A percentile compares a stretch with the other conserved stretches of the same genome.
phyloP scores from a whole-genome alignment of 2,329 filamentous ascomycete genomes.

The Penicillium sp. region DNA sequence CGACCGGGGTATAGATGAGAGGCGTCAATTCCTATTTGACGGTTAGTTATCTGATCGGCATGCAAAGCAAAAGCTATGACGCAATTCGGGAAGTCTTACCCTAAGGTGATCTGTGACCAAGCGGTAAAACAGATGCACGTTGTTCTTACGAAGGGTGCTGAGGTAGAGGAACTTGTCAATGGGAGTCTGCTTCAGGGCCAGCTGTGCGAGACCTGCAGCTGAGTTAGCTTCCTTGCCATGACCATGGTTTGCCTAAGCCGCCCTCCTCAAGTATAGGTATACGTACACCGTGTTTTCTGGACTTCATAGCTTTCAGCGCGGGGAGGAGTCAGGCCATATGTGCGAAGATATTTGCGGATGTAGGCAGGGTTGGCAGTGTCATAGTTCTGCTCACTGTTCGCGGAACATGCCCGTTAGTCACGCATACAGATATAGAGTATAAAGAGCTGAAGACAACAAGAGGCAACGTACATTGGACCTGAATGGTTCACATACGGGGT shows the following conservation, averaged over 20 bases:
- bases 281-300: slow-evolving; percentile 54
- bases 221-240: slow-evolving; percentile 17
- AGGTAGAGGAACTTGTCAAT: slow-evolving; percentile 58
- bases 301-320: slow-evolving; percentile 54
- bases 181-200: slow-evolving; percentile 51
- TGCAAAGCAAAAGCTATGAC: not conserved
- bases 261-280: not conserved
- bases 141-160: slow-evolving; percentile 55
- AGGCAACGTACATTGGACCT: slow-evolving; percentile 37
- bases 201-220: slow-evolving; percentile 47
- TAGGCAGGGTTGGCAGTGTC: slow-evolving; percentile 56
- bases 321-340: slow-evolving; percentile 56
- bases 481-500: slow-evolving; percentile 40
- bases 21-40: slow-evolving; percentile 51
- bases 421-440: not conserved
- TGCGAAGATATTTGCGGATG: slow-evolving; percentile 57
- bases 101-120: slow-evolving; percentile 53
- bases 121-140: slow-evolving; percentile 59
- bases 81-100: slow-evolving; percentile 28
- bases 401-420: not conserved
- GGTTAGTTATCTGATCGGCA: slow-evolving; percentile 21
- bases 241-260: not conserved
- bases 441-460: not conserved
- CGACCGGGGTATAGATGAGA: slow-evolving; percentile 57
- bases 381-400: slow-evolving; percentile 48